Percentiles rank a stretch among this genome's conserved stretches.
These are phyloP conservation scores for Carpinus viminea DNA, from an alignment of 306 rosid genomes.

Conservation along the genomic window DNA sequence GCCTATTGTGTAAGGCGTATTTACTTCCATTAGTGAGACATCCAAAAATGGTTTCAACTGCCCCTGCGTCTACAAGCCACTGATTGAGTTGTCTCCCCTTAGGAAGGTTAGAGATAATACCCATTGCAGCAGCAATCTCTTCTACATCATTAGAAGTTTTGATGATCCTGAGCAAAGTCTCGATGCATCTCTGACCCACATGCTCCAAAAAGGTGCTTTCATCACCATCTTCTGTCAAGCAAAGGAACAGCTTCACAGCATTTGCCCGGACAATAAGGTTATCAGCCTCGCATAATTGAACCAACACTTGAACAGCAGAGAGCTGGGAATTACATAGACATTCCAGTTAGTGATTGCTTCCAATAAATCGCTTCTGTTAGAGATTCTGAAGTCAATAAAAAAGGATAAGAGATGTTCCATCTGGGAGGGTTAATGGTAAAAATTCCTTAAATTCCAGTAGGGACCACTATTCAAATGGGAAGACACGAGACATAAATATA, in stretches of 20 bases:
- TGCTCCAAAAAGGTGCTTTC: slow-evolving; percentile 42
- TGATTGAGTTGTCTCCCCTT: slow-evolving; percentile 30
- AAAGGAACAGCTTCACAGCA: slow-evolving; percentile 48
- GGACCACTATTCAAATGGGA: neutral
- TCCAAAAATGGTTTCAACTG: slow-evolving; percentile 41
- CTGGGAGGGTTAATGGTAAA: neutral
- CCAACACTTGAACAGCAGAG: slow-evolving; percentile 60
- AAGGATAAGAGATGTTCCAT: neutral
- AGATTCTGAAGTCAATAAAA: neutral
- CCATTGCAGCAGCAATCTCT: slow-evolving; percentile 53
- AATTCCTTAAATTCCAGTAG: neutral
- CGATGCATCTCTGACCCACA: slow-evolving; percentile 46
- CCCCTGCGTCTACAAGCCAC: slow-evolving; percentile 55
- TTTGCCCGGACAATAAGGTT: slow-evolving; percentile 37
- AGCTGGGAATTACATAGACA: slow-evolving; percentile 41
- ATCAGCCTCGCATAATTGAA: slow-evolving; percentile 50
- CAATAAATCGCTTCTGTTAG: neutral
- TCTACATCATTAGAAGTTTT: slow-evolving; percentile 38
- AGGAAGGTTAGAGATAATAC: slow-evolving; percentile 57
- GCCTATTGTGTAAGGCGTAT: slow-evolving; percentile 34
- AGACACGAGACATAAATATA: neutral
- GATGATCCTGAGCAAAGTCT: slow-evolving; percentile 46
- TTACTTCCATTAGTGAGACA: slow-evolving; percentile 41
- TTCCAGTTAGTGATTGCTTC: neutral
- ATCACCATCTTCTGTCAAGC: slow-evolving; percentile 51